These are phyloP conservation scores for Cicer cuneatum DNA, from an alignment of 306 rosid species.

Conservation along the genomic window DNA sequence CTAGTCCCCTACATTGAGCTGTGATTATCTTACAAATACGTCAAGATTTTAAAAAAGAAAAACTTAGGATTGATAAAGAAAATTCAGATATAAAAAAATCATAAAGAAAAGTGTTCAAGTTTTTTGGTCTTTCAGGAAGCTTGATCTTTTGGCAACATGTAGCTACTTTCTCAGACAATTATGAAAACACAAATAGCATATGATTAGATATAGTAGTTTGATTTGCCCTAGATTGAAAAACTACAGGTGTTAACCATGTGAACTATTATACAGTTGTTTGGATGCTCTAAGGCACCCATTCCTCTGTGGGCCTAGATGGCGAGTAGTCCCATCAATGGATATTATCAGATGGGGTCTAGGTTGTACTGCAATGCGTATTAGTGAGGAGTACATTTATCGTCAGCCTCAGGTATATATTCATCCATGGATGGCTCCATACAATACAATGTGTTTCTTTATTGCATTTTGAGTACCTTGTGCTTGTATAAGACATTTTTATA, in stretches of 20 bases:
- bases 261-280: slow-evolving; percentile 75
- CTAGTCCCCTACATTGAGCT: slow-evolving; percentile 17
- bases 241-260: slow-evolving; percentile 7
- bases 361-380: slow-evolving; percentile 83
- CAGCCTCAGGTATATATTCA: slow-evolving; percentile 76
- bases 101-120: slow-evolving; percentile 2
- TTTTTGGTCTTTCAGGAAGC: slow-evolving; percentile 32
- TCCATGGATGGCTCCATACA: slow-evolving; percentile 28
- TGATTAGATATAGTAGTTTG: slow-evolving; percentile 33
- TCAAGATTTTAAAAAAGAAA: slow-evolving; percentile 31
- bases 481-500: slow-evolving; percentile 17
- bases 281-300: slow-evolving; percentile 98
- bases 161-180: slow-evolving; percentile 33
- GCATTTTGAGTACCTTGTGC: slow-evolving; percentile 24
- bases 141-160: slow-evolving; percentile 38
- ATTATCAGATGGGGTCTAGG: slow-evolving; percentile 98
- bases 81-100: background rate
- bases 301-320: slow-evolving; percentile 98
- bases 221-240: slow-evolving; percentile 15
- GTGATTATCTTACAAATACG: slow-evolving; percentile 25
- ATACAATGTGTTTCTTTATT: slow-evolving; percentile 24
- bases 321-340: slow-evolving; percentile 86
- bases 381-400: slow-evolving; percentile 91
- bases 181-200: slow-evolving; percentile 19
- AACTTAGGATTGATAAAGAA: slow-evolving; percentile 33